phyloP scores from a whole-genome alignment of 306 rosid genomes.

The Hippophae tibetana region DNA sequence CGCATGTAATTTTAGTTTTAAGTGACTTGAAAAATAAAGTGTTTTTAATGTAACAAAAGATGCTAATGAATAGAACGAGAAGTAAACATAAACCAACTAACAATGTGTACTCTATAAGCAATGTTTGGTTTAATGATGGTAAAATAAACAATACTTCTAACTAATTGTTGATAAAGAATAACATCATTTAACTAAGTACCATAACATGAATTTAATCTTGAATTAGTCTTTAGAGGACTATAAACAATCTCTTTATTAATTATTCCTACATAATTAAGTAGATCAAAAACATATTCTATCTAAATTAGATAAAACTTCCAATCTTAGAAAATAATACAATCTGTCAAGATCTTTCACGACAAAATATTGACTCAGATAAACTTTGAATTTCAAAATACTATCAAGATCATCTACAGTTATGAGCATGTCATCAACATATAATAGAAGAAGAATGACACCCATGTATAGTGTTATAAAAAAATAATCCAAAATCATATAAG shows the following conservation, averaged over 20 bases:
- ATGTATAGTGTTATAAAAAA: too few relatives aligned
- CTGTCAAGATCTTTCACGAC: too few relatives aligned
- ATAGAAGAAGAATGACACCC: too few relatives aligned
- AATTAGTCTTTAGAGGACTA: neutral
- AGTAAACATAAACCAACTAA: neutral
- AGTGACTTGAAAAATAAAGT: neutral
- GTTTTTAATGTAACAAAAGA: neutral
- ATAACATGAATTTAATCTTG: neutral
- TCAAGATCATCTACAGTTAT: too few relatives aligned
- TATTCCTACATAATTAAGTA: neutral
- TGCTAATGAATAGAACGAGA: neutral
- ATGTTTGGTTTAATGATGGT: conserved; percentile 1
- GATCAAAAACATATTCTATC: neutral
- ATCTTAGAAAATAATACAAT: neutral
- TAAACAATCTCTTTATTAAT: neutral
- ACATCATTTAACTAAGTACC: neutral
- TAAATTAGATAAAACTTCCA: neutral
- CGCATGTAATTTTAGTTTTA: neutral
- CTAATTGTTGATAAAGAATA: neutral
- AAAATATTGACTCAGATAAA: too few relatives aligned
- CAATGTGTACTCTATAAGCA: neutral
- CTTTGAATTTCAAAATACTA: too few relatives aligned
- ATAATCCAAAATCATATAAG: neutral
- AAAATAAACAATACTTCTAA: conserved; percentile 4
- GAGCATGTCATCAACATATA: too few relatives aligned